Base-by-base conservation (phyloP, 1,284 basidiomycete species). In the Stereum hirsutum region DNA sequence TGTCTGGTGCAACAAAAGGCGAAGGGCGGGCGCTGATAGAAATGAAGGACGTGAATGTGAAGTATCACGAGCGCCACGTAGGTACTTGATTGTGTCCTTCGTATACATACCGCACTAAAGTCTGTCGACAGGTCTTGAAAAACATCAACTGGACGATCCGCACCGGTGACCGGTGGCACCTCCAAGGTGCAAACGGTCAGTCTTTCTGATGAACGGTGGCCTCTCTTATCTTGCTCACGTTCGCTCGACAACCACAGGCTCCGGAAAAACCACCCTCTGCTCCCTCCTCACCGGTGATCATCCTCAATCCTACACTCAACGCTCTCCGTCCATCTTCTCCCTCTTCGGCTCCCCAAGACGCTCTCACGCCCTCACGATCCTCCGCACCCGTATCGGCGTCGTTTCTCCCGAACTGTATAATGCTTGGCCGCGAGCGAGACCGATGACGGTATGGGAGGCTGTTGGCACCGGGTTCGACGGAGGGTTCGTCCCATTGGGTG, bases 191-290 rank as follows among this genome's bases (percentile, higher is more conserved):
- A 15, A 97, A 96, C 57, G 93, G 87, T 81, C 57, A 40, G 67
- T 54, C 2, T n/a, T 17, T 27, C 42, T 32, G 7, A n/a, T n/a
- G n/a, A n/a, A n/a, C n/a, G n/a, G n/a, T n/a, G n/a, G n/a, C n/a
- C n/a, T n/a, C n/a, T n/a, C n/a, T 2, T 2, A 23, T 37, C 19
- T n/a, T 7, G 19, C 42, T 43, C 20, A 41, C 41, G n/a, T 34
- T 28, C 32, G 12, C 32, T n/a, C n/a, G n/a, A 14, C 47, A 10
- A 38, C 45, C 3, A 44, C 26, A 90, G 87, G 92, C 37, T 91
- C 89, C 0, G 95, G 95, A 2, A 99, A 99, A 66, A 95, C 94
- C 0, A 98, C 95, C 0, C 77, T 98, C 1, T 72, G 97, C n/a
- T 84, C 94, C 4, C 63, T 98, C 26, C 67, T 99, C 30, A 89